Percentiles rank a stretch among this genome's conserved stretches.
Conservation (phyloP, 2,329 filamentous ascomycete species). For the Venturiaceae sp. region DNA sequence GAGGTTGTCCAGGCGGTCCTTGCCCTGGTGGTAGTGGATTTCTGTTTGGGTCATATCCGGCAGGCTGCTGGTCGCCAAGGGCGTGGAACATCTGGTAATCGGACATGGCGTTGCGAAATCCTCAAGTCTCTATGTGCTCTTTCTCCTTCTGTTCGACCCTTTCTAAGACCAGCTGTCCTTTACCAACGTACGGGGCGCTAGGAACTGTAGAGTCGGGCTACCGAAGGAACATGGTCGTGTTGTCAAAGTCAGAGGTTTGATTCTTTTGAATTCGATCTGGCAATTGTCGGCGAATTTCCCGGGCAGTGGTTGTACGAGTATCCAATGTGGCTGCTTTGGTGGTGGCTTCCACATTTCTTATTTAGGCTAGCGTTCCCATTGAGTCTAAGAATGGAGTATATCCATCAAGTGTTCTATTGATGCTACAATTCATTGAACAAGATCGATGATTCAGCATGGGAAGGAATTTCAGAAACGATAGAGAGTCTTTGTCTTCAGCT, state of each 20-base stretch:
- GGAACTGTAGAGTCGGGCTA: neutral
- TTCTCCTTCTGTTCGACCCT: neutral
- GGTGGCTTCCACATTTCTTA: no score
- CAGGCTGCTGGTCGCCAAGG: conserved; percentile 16
- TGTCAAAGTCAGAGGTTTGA: neutral
- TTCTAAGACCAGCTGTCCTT: neutral
- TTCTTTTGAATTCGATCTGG: neutral
- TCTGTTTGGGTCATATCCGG: conserved; percentile 18
- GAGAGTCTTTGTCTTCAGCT: no score
- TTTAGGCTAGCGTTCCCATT: no score
- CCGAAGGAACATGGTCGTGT: neutral
- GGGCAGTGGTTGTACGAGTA: neutral
- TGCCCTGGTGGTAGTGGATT: conserved; percentile 13
- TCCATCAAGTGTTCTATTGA: no score
- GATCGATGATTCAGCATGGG: no score
- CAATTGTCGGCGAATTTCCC: no score
- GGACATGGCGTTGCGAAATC: conserved; percentile 18
- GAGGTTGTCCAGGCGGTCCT: conserved; percentile 15
- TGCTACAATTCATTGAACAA: no score
- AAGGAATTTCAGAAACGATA: no score
- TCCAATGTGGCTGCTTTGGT: neutral
- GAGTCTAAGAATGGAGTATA: no score
- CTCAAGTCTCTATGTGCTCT: neutral
- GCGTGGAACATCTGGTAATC: conserved; percentile 28
- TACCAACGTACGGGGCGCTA: neutral